Evolutionary conservation across 2,329 filamentous ascomycete species (phyloP).

Genomic region (Zymoseptoria crescenta): DNA sequence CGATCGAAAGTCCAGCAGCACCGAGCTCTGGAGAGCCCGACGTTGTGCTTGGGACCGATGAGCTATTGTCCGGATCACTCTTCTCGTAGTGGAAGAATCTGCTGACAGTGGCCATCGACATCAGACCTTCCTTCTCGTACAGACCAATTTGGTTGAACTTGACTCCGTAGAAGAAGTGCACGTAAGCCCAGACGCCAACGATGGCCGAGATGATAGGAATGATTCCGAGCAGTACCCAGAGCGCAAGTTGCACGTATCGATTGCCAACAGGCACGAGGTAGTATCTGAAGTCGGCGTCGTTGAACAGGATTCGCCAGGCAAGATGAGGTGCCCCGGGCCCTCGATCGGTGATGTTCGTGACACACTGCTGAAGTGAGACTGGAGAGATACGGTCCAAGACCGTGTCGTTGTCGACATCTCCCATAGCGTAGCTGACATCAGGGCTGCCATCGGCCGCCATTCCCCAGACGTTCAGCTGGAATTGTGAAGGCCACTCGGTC

Average conservation of each 20-base stretch:
- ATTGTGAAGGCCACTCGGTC: conserved; percentile 54
- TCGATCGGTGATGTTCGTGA: conserved; percentile 52
- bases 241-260: conserved; percentile 44
- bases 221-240: conserved; percentile 48
- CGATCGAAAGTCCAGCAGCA: conserved; percentile 13
- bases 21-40: conserved; percentile 8
- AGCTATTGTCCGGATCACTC: conserved; percentile 18
- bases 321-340: conserved; percentile 48
- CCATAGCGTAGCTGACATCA: conserved; percentile 51
- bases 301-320: conserved; percentile 48
- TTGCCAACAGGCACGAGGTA: conserved; percentile 48
- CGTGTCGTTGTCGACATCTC: conserved; percentile 54
- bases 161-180: conserved; percentile 55
- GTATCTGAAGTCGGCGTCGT: conserved; percentile 49
- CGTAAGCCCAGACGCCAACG: conserved; percentile 48
- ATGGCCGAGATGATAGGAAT: conserved; percentile 46
- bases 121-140: conserved; percentile 40
- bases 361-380: conserved; percentile 46
- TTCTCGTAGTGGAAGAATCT: conserved; percentile 19
- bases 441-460: conserved; percentile 56
- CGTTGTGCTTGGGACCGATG: conserved; percentile 1
- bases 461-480: conserved; percentile 60
- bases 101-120: conserved; percentile 19
- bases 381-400: conserved; percentile 56
- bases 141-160: conserved; percentile 55